phyloP scores from a whole-genome alignment of 192 early-diverging fungal genomes.

The Gryganskiella cystojenkinii region DNA sequence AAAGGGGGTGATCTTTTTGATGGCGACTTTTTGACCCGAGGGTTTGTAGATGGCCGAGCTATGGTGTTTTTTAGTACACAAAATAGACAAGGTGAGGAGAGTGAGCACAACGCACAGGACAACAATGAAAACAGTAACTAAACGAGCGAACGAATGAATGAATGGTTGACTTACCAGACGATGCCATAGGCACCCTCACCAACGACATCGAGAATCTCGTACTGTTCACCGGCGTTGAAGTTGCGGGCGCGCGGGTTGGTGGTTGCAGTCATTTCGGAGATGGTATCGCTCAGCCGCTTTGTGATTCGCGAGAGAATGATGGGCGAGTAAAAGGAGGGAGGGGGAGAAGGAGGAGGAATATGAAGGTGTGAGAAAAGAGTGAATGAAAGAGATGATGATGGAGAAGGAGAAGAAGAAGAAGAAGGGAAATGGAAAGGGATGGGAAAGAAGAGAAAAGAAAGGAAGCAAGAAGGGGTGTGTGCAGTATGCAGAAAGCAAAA shows the following conservation, averaged over 20 bases:
- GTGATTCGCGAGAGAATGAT: conserved; percentile 54
- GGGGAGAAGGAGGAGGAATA: not conserved
- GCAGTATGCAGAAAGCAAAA: not conserved
- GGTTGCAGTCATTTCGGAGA: conserved; percentile 54
- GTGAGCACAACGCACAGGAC: not conserved
- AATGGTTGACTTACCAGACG: conserved; percentile 82
- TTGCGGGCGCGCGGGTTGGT: conserved; percentile 55
- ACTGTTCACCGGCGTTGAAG: conserved; percentile 85
- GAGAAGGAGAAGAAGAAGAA: not conserved
- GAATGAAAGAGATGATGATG: not conserved
- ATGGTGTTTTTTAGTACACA: too few relatives aligned
- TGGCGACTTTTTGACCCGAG: conserved; percentile 87
- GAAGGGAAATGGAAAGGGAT: not conserved
- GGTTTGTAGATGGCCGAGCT: conserved; percentile 86
- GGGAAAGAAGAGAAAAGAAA: not conserved
- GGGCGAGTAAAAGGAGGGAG: conserved; percentile 10
- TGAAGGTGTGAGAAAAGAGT: not conserved
- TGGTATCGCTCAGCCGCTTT: conserved; percentile 51
- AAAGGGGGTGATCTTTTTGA: conserved; percentile 91
- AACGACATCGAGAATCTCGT: conserved; percentile 86
- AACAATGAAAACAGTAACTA: not conserved
- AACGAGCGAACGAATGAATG: not conserved
- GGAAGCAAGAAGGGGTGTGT: not conserved
- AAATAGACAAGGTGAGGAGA: not conserved
- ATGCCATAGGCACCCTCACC: conserved; percentile 95